Evolutionary conservation across 306 rosid species (phyloP).

Genomic region (Ochetophila trinervis): DNA sequence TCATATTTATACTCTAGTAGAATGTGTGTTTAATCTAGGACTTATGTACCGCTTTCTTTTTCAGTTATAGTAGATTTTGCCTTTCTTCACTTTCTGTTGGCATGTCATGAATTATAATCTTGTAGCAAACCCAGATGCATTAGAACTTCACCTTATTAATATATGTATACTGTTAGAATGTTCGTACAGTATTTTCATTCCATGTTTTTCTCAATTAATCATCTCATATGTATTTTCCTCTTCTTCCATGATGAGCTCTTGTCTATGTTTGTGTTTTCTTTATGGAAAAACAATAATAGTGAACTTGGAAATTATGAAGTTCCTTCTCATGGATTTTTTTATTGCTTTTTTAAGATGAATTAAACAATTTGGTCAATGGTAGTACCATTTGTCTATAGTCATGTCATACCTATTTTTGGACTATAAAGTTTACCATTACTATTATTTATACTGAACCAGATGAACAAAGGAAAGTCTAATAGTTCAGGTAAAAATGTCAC

Average conservation of each 20-base stretch:
- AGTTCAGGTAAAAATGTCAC: conserved; percentile 29
- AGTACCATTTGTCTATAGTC: background rate
- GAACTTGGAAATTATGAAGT: background rate
- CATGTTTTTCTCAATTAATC: background rate
- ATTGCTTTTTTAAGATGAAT: background rate
- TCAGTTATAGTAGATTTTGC: background rate
- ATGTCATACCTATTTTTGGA: background rate
- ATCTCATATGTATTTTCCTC: background rate
- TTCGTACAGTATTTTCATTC: too few species aligned
- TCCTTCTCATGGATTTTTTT: background rate
- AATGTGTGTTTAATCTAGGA: background rate
- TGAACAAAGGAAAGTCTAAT: conserved; percentile 60
- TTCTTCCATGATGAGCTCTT: background rate
- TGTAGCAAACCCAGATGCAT: background rate
- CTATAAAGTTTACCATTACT: background rate
- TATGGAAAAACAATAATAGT: background rate
- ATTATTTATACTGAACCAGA: conserved; percentile 37
- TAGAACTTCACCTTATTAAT: too few species aligned
- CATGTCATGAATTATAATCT: background rate
- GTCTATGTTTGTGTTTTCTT: background rate
- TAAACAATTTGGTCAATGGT: background rate
- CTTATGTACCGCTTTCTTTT: background rate
- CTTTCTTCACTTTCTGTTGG: background rate
- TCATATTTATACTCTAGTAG: too few species aligned
- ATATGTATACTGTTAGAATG: too few species aligned